A percentile compares a stretch with the other conserved stretches of the same genome.
Conservation (phyloP, 2,329 filamentous ascomycete genomes). For the Aspergillus intermedius region DNA sequence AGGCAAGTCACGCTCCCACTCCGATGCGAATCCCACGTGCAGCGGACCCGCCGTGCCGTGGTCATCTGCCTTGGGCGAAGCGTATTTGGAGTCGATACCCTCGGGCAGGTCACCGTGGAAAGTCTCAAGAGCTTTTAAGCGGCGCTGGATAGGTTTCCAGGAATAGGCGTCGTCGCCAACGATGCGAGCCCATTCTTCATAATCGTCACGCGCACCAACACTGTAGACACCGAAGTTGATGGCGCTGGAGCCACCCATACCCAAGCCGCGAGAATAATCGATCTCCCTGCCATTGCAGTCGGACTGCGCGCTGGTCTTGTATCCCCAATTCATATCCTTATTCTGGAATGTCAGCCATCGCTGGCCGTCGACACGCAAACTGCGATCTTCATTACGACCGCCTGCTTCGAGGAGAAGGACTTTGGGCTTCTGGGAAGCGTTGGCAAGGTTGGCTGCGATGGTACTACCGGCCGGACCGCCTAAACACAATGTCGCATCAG, state of each 20-base stretch:
- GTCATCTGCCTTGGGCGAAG: conserved; percentile 36
- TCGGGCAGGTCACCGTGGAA: conserved; percentile 42
- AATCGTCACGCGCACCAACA: conserved; percentile 54
- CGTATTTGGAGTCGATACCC: conserved; percentile 42
- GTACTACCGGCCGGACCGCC: conserved; percentile 55
- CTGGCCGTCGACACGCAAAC: conserved; percentile 48
- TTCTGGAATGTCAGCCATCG: conserved; percentile 49
- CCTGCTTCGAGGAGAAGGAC: conserved; percentile 60
- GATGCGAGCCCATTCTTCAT: conserved; percentile 53
- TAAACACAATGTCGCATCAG: conserved; percentile 15
- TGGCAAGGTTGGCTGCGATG: conserved; percentile 49
- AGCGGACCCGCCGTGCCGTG: conserved; percentile 49
- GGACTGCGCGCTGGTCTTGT: conserved; percentile 45
- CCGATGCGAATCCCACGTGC: conserved; percentile 42
- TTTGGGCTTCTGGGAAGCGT: conserved; percentile 41
- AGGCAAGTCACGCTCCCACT: conserved; percentile 46
- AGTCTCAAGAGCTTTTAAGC: conserved; percentile 50
- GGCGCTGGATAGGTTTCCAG: conserved; percentile 49
- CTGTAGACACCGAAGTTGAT: conserved; percentile 54
- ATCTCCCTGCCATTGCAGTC: conserved; percentile 41
- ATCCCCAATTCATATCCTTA: conserved; percentile 48
- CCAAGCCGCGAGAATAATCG: conserved; percentile 46
- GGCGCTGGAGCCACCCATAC: conserved; percentile 47
- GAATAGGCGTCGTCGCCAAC: conserved; percentile 51
- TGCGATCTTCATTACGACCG: conserved; percentile 41